Percentiles rank a stretch among this genome's conserved stretches.
Evolutionary conservation across 768 basidiomycete species (phyloP).

Genomic region (Psilocybe tampanensis): DNA sequence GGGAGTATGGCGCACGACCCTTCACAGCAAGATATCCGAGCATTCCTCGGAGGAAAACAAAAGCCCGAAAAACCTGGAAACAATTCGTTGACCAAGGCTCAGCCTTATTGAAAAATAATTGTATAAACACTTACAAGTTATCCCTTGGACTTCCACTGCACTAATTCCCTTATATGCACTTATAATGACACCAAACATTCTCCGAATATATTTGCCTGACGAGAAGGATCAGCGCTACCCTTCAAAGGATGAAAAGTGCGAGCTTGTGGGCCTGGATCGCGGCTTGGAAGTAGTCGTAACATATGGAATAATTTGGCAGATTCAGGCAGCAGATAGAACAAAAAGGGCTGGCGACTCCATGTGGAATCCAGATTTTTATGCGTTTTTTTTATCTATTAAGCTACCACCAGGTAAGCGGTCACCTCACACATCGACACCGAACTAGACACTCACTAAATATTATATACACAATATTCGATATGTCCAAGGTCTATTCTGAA

Average conservation of each 20-base stretch:
- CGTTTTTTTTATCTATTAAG: conserved; percentile 1
- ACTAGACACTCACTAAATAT: conserved; percentile 1
- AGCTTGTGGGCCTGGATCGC: too few relatives aligned
- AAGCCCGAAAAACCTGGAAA: conserved; percentile 17
- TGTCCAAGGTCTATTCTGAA: conserved; percentile 8
- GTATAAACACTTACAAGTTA: too few relatives aligned
- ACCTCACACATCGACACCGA: background rate
- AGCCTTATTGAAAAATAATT: conserved; percentile 12
- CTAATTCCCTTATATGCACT: too few relatives aligned
- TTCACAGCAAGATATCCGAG: conserved; percentile 73
- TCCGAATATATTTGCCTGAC: too few relatives aligned
- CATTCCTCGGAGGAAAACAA: conserved; percentile 60
- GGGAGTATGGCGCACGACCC: conserved; percentile 72
- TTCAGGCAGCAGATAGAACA: background rate
- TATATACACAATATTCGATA: background rate
- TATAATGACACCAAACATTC: too few relatives aligned
- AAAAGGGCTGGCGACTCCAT: background rate
- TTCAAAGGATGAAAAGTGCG: too few relatives aligned
- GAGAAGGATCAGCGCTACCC: too few relatives aligned
- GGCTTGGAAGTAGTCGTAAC: too few relatives aligned
- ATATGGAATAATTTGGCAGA: too few relatives aligned
- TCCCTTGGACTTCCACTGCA: too few relatives aligned
- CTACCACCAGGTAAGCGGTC: background rate
- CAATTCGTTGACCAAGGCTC: background rate
- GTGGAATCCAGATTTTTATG: background rate